These are phyloP conservation scores for Penicillium sp. DNA, from an alignment of 2,329 filamentous ascomycete species.

Conservation along the genomic window DNA sequence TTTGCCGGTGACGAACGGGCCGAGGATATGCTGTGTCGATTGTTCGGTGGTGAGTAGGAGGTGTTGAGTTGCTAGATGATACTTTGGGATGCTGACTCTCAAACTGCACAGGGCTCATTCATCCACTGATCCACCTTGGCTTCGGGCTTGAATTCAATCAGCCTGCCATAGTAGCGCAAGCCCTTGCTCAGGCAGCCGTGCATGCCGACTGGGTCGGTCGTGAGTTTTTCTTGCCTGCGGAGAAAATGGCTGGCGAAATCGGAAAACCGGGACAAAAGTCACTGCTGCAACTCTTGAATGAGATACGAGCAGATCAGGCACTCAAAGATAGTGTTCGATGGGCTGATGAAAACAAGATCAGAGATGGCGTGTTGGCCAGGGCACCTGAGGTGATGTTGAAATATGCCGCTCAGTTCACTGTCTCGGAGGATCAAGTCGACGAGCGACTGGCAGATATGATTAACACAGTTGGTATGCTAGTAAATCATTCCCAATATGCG, in stretches of 20 bases:
- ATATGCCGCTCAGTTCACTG: constrained; percentile 61
- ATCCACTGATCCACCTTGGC: constrained; percentile 82
- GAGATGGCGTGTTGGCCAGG: constrained; percentile 67
- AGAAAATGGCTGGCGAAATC: constrained; percentile 36
- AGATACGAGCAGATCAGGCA: constrained; percentile 58
- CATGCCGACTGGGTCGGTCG: constrained; percentile 60
- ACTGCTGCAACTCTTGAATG: constrained; percentile 64
- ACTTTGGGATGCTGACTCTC: too few species aligned
- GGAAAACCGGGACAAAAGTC: constrained; percentile 35
- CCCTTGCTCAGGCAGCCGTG: constrained; percentile 73
- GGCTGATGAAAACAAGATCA: constrained; percentile 64
- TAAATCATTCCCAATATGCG: too few species aligned
- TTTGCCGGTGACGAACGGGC: constrained; percentile 67
- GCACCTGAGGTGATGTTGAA: constrained; percentile 65
- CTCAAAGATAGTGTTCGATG: constrained; percentile 56
- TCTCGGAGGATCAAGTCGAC: constrained; percentile 59
- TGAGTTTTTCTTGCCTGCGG: constrained; percentile 51
- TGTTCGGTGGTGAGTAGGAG: constrained; percentile 60
- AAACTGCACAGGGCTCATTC: constrained; percentile 60
- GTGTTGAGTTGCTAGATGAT: too few species aligned
- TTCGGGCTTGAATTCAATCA: constrained; percentile 83
- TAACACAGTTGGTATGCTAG: constrained; percentile 56
- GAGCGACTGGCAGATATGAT: constrained; percentile 68
- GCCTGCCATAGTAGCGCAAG: constrained; percentile 78
- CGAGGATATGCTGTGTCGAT: constrained; percentile 68